Evolutionary conservation across 2,329 filamentous ascomycete species (phyloP), one percentile per base, ranked within the genome.

Genomic region (Diaporthe ilicicola): DNA sequence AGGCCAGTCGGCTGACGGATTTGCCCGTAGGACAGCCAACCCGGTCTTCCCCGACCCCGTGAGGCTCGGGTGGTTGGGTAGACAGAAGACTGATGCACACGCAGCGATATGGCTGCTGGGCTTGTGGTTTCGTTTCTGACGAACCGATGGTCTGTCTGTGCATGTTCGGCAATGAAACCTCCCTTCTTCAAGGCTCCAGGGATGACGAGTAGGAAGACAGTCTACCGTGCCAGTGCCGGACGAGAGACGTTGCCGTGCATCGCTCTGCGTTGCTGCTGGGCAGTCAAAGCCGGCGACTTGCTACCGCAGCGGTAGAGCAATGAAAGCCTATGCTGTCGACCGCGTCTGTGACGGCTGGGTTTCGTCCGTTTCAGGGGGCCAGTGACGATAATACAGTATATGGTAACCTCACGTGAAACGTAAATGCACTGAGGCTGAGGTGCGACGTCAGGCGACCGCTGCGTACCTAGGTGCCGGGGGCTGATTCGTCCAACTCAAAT

Each of bases 381-480:
- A 48, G 59, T 48, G 59, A 62, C 27, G 17, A 32, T 62, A 62
- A 48, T 9, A 22, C n/a, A n/a, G n/a, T n/a, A n/a, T n/a, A n/a
- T n/a, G n/a, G 42, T 48, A 62, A 34, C 42, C 27, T 17, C 56
- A 62, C 56, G 22, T 34, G 56, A 19, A 29, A 34, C 39, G 19
- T 62, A 62, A 62, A 22, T 22, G 42, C 56, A 62, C 59, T 19
- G 42, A 62, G 59, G 32, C 32, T 34, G 32, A 34, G 32, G 42
- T 34, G 59, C 42, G 59, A 62, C 59, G 59, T 62, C 59, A 50
- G 59, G 59, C 42, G 59, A 48, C 5, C 59, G 46, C 22, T 27
- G 17, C n/a, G 27, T 29, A 37, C 37, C 55, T 37, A n/a, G 55
- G 17, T 44, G 29, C 56, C 24, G 19, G 56, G 56, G 39, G 32